Evolutionary conservation across 305 asterid genomes (phyloP), one percentile per base, ranked within the genome.

Genomic region (Petunia hybrid): DNA sequence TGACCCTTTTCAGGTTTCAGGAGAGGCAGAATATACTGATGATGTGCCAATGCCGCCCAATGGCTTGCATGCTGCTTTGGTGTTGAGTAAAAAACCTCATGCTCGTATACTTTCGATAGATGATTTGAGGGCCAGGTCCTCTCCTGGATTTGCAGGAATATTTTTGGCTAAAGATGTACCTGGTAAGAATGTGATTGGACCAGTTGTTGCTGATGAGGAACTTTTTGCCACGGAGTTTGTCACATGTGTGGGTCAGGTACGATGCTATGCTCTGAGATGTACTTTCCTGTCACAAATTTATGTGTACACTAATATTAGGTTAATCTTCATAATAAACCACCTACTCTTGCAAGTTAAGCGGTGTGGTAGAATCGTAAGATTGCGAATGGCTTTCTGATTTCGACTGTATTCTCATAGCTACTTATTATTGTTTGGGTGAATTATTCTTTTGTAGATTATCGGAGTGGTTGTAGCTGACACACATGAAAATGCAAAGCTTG

Each of bases 391-490:
- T 42, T 42, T 43, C 42, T 42, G 16, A 16, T 43, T 68, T 43
- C 40, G 43, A 68, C 76, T 67, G 8, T 42, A 41, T 68, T 16
- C 53, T 68, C 76, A 68, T 43, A 42, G 40, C 76, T 43, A 42
- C n/a, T 56, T 42, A 43, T 68, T 68, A 16, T 16, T 43, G 76
- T 43, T 36, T 68, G 56, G 40, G 56, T 68, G 36, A 16, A 42
- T 16, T 22, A 22, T 22, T 22, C 31, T n/a, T 73, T 79, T 90
- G 88, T 88, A 95, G 99, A 92, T 86, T 81, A 87, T 96, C 80
- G 99, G 98, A 76, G 98, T 96, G 66, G 97, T 91, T 71, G 99
- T 94, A 75, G 97, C 98, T 79, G 97, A 96, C 89, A 96, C 99
- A 13, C 97, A 94, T 80, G 98, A 94, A 93, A 94, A 94, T 86